A percentile compares a stretch with the other conserved stretches of the same genome.
phyloP scores from a whole-genome alignment of 441 rosid genomes.

The Hura crepitans region DNA sequence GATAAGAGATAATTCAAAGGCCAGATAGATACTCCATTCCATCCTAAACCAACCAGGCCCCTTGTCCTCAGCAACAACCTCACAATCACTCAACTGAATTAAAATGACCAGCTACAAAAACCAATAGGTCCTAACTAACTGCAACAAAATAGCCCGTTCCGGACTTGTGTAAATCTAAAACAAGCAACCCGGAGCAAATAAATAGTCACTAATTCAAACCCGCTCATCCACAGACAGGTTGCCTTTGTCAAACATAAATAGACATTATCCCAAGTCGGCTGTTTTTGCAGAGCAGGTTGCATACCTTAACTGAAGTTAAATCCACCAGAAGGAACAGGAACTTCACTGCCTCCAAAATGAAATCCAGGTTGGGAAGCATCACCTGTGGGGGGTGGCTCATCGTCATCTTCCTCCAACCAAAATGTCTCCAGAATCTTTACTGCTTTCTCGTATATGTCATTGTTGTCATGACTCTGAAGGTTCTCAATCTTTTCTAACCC shows the following conservation, averaged over 20 bases:
- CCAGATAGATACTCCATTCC: too few relatives aligned
- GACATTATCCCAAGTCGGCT: background rate
- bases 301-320: slow-evolving; percentile 65
- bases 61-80: background rate
- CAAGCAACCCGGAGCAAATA: background rate
- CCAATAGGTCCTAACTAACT: background rate
- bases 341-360: slow-evolving; percentile 50
- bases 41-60: background rate
- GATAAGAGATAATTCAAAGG: background rate
- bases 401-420: slow-evolving; percentile 72
- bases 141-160: background rate
- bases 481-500: slow-evolving; percentile 74
- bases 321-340: slow-evolving; percentile 58
- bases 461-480: slow-evolving; percentile 69
- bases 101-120: background rate
- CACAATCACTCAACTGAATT: background rate
- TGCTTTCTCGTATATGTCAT: slow-evolving; percentile 69
- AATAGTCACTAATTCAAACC: too few relatives aligned
- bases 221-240: background rate
- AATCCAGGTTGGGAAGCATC: slow-evolving; percentile 54
- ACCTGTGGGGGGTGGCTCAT: slow-evolving; percentile 46
- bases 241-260: background rate
- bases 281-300: background rate
- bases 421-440: slow-evolving; percentile 72
- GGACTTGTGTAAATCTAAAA: background rate